Percentiles rank a stretch among this genome's conserved stretches.
phyloP scores from a whole-genome alignment of 495 filamentous ascomycete species.

The Niebla homalea region DNA sequence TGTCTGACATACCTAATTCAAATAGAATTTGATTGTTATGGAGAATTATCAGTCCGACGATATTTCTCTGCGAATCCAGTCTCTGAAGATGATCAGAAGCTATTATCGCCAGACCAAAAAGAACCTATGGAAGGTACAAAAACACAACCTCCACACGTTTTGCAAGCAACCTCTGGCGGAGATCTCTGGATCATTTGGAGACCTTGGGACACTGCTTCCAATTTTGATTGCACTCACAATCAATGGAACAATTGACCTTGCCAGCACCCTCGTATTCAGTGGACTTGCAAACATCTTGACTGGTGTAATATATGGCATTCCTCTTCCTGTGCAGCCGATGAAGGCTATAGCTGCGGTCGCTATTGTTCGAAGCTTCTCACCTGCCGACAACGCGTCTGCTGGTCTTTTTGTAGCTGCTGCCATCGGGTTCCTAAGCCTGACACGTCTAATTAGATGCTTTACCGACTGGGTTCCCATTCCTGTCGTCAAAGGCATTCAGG shows the following conservation, averaged over 20 bases:
- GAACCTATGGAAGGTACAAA: slow-evolving; percentile 5
- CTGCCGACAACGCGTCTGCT: slow-evolving; percentile 55
- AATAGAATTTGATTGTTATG: too few relatives aligned
- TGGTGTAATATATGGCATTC: slow-evolving; percentile 70
- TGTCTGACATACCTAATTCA: too few relatives aligned
- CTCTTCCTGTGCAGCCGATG: slow-evolving; percentile 78
- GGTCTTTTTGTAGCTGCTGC: slow-evolving; percentile 61
- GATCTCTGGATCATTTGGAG: slow-evolving; percentile 80
- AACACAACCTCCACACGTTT: slow-evolving; percentile 38
- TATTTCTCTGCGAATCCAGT: too few relatives aligned
- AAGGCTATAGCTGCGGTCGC: slow-evolving; percentile 86
- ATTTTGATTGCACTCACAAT: slow-evolving; percentile 72
- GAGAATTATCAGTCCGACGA: too few relatives aligned
- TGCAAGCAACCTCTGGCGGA: slow-evolving; percentile 52
- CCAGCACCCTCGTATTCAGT: slow-evolving; percentile 75
- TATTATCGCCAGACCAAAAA: neutral
- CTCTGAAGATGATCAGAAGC: slow-evolving; percentile 13
- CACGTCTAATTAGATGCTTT: slow-evolving; percentile 58
- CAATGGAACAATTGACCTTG: slow-evolving; percentile 61
- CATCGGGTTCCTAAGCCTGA: slow-evolving; percentile 63
- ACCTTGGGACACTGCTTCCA: slow-evolving; percentile 82
- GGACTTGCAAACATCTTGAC: slow-evolving; percentile 77
- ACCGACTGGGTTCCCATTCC: slow-evolving; percentile 63
- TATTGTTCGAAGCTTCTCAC: slow-evolving; percentile 50
- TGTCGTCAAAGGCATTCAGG: slow-evolving; percentile 86